Evolutionary conservation across 2,329 filamentous ascomycete genomes (phyloP).

Genomic region (Dendryphion nanum): DNA sequence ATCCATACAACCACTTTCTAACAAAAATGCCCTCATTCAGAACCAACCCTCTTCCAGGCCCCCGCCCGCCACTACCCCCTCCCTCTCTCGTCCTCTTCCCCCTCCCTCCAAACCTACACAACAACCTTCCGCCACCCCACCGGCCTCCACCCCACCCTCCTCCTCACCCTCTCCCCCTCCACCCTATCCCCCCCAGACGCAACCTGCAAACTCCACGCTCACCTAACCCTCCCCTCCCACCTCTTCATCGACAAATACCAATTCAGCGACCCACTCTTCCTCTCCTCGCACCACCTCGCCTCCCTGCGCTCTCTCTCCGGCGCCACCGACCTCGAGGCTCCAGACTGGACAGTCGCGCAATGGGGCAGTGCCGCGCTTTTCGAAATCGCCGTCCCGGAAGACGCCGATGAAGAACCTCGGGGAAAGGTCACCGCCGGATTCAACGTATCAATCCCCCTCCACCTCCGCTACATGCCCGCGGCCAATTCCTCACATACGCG

Average conservation of each 20-base stretch:
- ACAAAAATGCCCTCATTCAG: slow-evolving; percentile 37
- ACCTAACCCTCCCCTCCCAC: slow-evolving; percentile 76
- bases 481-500: slow-evolving; percentile 28
- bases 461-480: slow-evolving; percentile 73
- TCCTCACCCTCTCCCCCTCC: slow-evolving; percentile 59
- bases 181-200: slow-evolving; percentile 48
- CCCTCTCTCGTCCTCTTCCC: slow-evolving; percentile 23
- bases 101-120: slow-evolving; percentile 58
- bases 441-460: slow-evolving; percentile 73
- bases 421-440: slow-evolving; percentile 44
- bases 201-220: slow-evolving; percentile 70
- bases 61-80: slow-evolving; percentile 72
- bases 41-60: slow-evolving; percentile 79
- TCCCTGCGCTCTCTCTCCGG: slow-evolving; percentile 67
- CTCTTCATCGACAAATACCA: slow-evolving; percentile 90
- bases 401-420: slow-evolving; percentile 5
- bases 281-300: slow-evolving; percentile 75
- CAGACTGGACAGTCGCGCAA: slow-evolving; percentile 69
- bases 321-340: slow-evolving; percentile 86
- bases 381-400: slow-evolving; percentile 62
- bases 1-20: not conserved
- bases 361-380: slow-evolving; percentile 83
- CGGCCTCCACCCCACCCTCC: slow-evolving; percentile 80
- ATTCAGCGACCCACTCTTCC: slow-evolving; percentile 71
- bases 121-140: slow-evolving; percentile 67